Base-by-base conservation (phyloP, 202 grass and related monocot genomes). In the Eragrostis tef region DNA sequence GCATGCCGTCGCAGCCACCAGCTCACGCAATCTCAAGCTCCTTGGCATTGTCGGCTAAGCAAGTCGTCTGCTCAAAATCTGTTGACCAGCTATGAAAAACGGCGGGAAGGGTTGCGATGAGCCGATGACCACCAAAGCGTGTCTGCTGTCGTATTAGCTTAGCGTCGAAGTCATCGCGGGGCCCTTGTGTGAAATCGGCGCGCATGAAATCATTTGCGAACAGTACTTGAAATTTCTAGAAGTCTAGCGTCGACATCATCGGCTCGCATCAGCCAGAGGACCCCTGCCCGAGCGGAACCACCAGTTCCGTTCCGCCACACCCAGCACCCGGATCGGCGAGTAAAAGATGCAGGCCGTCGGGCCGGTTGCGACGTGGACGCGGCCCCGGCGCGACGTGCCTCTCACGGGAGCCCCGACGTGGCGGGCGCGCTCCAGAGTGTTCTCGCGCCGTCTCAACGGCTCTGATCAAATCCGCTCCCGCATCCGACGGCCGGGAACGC, bases 401-500 rank as follows among this genome's bases (percentile, higher is more conserved):
- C 12, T 71, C 77, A 71, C 62, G 81, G 20, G 50, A 66, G 25
- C 34, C 25, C n/a, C 54, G 0, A 50, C 78, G 80, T 83, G 81
- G 56, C 73, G 45, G 36, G 11, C 44, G 29, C 62, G 8, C 53
- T 78, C 64, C 47, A 67, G 60, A 74, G 49, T 42, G 12, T 80
- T 80, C 77, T 74, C 14, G 49, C 50, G 9, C n/a, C n/a, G 14
- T 50, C 14, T 22, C 42, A 15, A 81, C 67, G 75, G 66, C 56
- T 10, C 0, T 0, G 74, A 89, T 86, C 45, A 1, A 25, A n/a
- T 14, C 6, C 19, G 16, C 15, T 1, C 67, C 42, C 21, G 4
- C 72, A 89, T 89, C 88, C 34, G 44, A 86, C 79, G 83, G 83
- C 31, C 14, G 0, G 0, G n/a, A 5, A 0, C 5, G 4, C 16